phyloP scores from a whole-genome alignment of 2,329 filamentous ascomycete species.

The Ophiocordyceps sinensis region DNA sequence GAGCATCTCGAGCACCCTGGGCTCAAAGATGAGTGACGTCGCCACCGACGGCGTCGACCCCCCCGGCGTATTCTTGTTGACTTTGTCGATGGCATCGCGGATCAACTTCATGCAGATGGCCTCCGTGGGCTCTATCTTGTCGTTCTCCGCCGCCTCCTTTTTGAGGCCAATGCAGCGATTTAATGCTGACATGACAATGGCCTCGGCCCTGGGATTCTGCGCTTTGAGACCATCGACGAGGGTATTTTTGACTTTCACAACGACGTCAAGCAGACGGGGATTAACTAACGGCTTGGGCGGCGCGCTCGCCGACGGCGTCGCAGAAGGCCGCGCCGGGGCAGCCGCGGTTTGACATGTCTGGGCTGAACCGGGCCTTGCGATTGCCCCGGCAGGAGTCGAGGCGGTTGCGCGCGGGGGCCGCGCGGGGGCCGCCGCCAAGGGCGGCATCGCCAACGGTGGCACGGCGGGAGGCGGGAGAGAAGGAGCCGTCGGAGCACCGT shows the following conservation, averaged over 20 bases:
- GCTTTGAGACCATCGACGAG: slow-evolving; percentile 30
- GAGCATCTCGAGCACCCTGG: slow-evolving; percentile 26
- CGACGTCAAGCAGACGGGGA: slow-evolving; percentile 25
- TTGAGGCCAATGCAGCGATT: slow-evolving; percentile 36
- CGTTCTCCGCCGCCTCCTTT: slow-evolving; percentile 26
- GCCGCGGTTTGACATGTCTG: not conserved
- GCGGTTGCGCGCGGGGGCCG: slow-evolving; percentile 5
- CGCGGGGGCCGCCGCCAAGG: not conserved
- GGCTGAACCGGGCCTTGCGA: slow-evolving; percentile 6
- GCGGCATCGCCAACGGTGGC: slow-evolving; percentile 1
- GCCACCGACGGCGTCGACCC: slow-evolving; percentile 7
- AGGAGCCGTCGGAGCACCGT: slow-evolving; percentile 6
- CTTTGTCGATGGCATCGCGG: slow-evolving; percentile 28
- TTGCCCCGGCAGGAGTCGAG: slow-evolving; percentile 5
- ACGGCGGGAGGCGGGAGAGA: not conserved
- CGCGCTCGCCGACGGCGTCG: slow-evolving; percentile 12
- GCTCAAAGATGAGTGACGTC: slow-evolving; percentile 17
- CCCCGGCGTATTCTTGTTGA: slow-evolving; percentile 19
- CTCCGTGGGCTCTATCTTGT: slow-evolving; percentile 33
- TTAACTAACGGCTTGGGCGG: slow-evolving; percentile 24
- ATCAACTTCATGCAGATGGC: slow-evolving; percentile 29
- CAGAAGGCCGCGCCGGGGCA: slow-evolving; percentile 6
- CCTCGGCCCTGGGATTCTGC: slow-evolving; percentile 26
- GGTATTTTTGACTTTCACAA: slow-evolving; percentile 31
- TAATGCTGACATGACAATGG: slow-evolving; percentile 36